phyloP scores from a whole-genome alignment of 1,139 yeast species.

The Blastobotrys illinoisensis region DNA sequence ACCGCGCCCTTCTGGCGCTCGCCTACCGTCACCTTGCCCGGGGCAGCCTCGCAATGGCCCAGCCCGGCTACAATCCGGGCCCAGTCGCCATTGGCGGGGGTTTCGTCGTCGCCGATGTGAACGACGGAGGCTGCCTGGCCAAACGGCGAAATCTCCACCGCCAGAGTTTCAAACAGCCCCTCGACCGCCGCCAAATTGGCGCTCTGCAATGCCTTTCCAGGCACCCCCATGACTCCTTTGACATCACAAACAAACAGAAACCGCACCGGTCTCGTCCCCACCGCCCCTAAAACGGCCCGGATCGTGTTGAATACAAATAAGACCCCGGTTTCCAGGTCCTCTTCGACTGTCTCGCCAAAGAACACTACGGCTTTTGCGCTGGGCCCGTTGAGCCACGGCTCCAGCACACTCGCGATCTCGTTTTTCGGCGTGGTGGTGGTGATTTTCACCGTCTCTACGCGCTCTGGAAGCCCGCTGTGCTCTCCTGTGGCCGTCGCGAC shows the following conservation, averaged over 20 bases:
- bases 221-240: constrained; percentile 17
- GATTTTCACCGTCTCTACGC: not conserved
- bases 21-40: constrained; percentile 25
- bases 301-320: not conserved
- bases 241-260: not conserved
- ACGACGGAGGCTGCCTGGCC: constrained; percentile 7
- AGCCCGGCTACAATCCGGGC: constrained; percentile 19
- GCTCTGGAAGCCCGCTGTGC: not conserved
- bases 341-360: not conserved
- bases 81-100: not conserved
- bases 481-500: not conserved
- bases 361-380: not conserved
- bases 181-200: constrained; percentile 22
- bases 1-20: constrained; percentile 22
- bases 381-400: not conserved
- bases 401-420: not conserved
- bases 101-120: constrained; percentile 8
- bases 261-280: not conserved
- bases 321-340: not conserved
- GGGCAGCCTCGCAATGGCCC: constrained; percentile 28
- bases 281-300: not conserved
- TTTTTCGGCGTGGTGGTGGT: not conserved
- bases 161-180: constrained; percentile 20
- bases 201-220: constrained; percentile 14
- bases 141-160: constrained; percentile 11